Base-by-base conservation (phyloP, 2,329 filamentous ascomycete species). In the Microcyclospora tardicrescens region DNA sequence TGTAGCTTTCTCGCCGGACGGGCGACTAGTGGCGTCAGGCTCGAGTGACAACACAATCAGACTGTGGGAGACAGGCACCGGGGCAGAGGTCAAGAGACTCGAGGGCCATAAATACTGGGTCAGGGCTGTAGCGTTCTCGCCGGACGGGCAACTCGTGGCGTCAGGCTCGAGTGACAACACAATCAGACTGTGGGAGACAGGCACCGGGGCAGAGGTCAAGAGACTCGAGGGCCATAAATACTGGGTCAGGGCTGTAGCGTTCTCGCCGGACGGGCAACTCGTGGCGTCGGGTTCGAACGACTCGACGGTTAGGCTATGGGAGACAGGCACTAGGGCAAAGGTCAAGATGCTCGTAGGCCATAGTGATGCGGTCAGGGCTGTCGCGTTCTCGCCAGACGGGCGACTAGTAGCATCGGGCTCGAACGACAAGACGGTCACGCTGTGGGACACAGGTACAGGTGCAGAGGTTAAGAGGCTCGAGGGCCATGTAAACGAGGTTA, bases 231-330 rank as follows among this genome's bases (percentile, higher is more conserved):
- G 5, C 30, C 30, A 32, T 10, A 15, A 15, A 10, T 10, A 6
- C 4, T 11, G 16, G 14, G 30, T 32, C 30, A 32, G 10, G 5
- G 4, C 30, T 10, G 30, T 32, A 10, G 14, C 30, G 12, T 32
- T 32, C 14, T 32, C 30, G 4, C 36, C 36, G 3, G 35, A 52
- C 36, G 44, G 49, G 16, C 24, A 36, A 35, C 34, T 42, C 15
- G 11, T 54, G n/a, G 51, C 42, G 10, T 51, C 47, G 6, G 43
- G 27, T 15, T 50, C 47, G 12, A 9, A 38, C 14, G 45, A 46
- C 15, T 14, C 28, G 24, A 44, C 42, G 3, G 24, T 40, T n/a
- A 19, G 31, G 35, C 28, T 38, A 10, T 55, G 51, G 53, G 46
- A 44, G 36, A 19, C 42, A 28, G 38, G 10, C n/a, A 30, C 28